A percentile compares a stretch with the other conserved stretches of the same genome.
These are phyloP conservation scores for Bothriochloa decipiens DNA, from an alignment of 176 grass and related monocot species.

Conservation along the genomic window DNA sequence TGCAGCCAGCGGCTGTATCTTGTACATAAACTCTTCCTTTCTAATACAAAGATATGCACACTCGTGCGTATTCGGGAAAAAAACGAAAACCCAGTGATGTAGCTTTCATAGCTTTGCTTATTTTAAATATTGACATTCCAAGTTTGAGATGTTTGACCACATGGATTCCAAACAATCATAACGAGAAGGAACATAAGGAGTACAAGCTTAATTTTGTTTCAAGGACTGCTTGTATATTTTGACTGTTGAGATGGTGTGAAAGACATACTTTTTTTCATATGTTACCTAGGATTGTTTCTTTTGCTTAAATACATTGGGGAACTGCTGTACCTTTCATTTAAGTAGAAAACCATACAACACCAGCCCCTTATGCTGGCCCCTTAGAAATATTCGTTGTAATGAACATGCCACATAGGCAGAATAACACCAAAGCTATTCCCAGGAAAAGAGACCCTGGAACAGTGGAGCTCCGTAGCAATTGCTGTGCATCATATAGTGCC, in stretches of 20 bases:
- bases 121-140: neutral
- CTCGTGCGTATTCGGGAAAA: too few relatives aligned
- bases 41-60: too few relatives aligned
- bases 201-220: neutral
- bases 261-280: neutral
- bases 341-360: neutral
- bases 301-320: neutral
- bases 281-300: neutral
- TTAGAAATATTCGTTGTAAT: neutral
- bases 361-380: neutral
- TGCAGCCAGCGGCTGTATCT: too few relatives aligned
- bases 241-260: neutral
- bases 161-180: neutral
- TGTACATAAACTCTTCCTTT: too few relatives aligned
- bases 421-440: neutral
- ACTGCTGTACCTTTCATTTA: neutral
- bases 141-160: neutral
- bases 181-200: neutral
- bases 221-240: neutral
- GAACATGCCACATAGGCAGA: neutral
- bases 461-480: neutral
- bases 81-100: neutral
- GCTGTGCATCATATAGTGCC: neutral
- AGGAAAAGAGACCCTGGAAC: neutral
- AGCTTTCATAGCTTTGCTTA: neutral